These are phyloP conservation scores for Vaccinium macrocarpon DNA, from an alignment of 148 eudicot species.

Conservation along the genomic window DNA sequence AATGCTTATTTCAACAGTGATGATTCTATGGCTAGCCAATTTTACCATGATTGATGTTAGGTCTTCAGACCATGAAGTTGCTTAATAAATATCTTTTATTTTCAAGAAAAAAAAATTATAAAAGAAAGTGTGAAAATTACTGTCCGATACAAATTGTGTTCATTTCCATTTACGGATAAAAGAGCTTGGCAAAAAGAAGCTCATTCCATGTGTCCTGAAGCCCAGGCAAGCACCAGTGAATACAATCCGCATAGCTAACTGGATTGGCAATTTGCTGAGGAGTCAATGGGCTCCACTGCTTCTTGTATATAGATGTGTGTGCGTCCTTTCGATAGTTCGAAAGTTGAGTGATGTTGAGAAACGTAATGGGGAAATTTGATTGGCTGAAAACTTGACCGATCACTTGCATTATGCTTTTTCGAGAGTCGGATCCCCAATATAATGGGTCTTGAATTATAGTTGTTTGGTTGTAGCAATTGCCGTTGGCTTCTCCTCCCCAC, in stretches of 20 bases:
- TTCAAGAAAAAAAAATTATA: too few relatives aligned
- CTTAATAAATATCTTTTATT: too few relatives aligned
- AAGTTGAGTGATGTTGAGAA: constrained; percentile 80
- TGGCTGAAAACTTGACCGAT: constrained; percentile 61
- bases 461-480: constrained; percentile 86
- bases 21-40: too few relatives aligned
- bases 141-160: neutral
- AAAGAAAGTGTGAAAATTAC: too few relatives aligned
- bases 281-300: constrained; percentile 78
- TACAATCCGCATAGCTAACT: constrained; percentile 78
- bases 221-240: constrained; percentile 94
- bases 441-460: constrained; percentile 57
- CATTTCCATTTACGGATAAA: constrained; percentile 50
- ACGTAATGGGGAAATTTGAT: constrained; percentile 57
- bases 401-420: constrained; percentile 70
- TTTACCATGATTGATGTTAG: too few relatives aligned
- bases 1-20: too few relatives aligned
- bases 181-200: constrained; percentile 77
- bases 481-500: constrained; percentile 73
- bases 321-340: constrained; percentile 85
- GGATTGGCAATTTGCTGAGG: constrained; percentile 81
- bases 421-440: constrained; percentile 78
- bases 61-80: too few relatives aligned
- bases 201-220: constrained; percentile 97
- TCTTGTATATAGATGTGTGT: constrained; percentile 89